Evolutionary conservation across 2,329 filamentous ascomycete species (phyloP).

Genomic region (Hymenoscyphus fructigenus): DNA sequence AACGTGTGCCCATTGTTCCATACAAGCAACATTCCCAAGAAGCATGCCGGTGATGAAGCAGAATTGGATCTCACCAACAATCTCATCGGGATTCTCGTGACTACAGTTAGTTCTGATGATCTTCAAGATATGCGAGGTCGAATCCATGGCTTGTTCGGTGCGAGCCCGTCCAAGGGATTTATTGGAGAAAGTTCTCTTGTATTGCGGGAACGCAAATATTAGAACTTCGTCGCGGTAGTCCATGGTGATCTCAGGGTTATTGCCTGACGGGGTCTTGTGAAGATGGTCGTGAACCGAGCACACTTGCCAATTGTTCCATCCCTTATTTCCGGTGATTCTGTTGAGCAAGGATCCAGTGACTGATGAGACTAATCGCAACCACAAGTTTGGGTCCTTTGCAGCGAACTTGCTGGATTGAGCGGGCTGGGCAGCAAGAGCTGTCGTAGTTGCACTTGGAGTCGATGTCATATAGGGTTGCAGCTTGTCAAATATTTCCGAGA

Average conservation of each 20-base stretch:
- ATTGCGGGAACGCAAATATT: conserved; percentile 48
- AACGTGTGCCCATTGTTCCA: conserved; percentile 63
- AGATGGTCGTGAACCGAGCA: conserved; percentile 53
- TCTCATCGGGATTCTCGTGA: conserved; percentile 42
- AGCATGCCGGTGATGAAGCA: conserved; percentile 57
- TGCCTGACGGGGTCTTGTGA: conserved; percentile 9
- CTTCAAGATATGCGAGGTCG: conserved; percentile 48
- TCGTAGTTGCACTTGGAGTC: background rate
- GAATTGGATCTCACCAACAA: conserved; percentile 62
- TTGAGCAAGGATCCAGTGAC: conserved; percentile 47
- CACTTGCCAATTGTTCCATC: conserved; percentile 49
- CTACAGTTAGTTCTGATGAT: conserved; percentile 39
- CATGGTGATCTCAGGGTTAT: conserved; percentile 29
- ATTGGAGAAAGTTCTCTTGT: conserved; percentile 44
- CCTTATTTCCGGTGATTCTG: conserved; percentile 46
- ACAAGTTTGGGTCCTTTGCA: conserved; percentile 41
- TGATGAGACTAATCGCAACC: conserved; percentile 51
- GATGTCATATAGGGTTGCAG: conserved; percentile 29
- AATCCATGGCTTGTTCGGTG: conserved; percentile 48
- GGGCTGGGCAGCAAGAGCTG: conserved; percentile 4
- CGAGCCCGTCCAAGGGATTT: conserved; percentile 37
- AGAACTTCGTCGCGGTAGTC: conserved; percentile 46
- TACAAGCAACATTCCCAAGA: conserved; percentile 57
- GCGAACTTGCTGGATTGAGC: background rate
- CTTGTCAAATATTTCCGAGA: conserved; percentile 29